Conservation (phyloP, 2,329 filamentous ascomycete species). For the Beauveria rudraprayagi region DNA sequence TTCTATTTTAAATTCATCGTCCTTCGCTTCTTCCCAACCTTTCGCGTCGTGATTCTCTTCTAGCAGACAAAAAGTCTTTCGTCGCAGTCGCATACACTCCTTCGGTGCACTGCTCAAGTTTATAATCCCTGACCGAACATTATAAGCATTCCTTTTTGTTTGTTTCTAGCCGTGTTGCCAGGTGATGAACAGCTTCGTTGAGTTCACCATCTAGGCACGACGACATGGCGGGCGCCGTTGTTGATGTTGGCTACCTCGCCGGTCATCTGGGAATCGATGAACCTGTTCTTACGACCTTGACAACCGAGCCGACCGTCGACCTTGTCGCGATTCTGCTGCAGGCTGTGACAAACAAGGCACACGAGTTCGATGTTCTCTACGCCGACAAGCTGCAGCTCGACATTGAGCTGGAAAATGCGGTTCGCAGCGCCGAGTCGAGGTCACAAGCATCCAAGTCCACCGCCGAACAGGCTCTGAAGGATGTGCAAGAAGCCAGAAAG, state of each 20-base stretch:
- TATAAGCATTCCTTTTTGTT: neutral
- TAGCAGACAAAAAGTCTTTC: neutral
- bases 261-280: conserved; percentile 63
- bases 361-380: conserved; percentile 72
- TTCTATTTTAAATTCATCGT: neutral
- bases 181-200: conserved; percentile 10
- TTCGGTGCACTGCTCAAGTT: neutral
- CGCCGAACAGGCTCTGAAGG: conserved; percentile 74
- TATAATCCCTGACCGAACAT: neutral
- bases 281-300: conserved; percentile 50
- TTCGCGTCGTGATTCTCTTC: neutral
- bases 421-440: conserved; percentile 75
- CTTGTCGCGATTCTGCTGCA: conserved; percentile 68
- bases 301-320: conserved; percentile 65
- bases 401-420: conserved; percentile 86
- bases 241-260: conserved; percentile 68
- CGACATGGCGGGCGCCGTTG: conserved; percentile 35
- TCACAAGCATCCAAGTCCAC: conserved; percentile 73
- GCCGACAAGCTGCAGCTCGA: conserved; percentile 83
- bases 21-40: neutral
- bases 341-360: conserved; percentile 69
- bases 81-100: conserved; percentile 4
- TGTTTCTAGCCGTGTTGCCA: neutral
- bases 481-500: conserved; percentile 71
- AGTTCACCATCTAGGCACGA: conserved; percentile 21